These are phyloP conservation scores for Alternaria postmessia DNA, from an alignment of 2,329 filamentous ascomycete genomes.

Conservation along the genomic window DNA sequence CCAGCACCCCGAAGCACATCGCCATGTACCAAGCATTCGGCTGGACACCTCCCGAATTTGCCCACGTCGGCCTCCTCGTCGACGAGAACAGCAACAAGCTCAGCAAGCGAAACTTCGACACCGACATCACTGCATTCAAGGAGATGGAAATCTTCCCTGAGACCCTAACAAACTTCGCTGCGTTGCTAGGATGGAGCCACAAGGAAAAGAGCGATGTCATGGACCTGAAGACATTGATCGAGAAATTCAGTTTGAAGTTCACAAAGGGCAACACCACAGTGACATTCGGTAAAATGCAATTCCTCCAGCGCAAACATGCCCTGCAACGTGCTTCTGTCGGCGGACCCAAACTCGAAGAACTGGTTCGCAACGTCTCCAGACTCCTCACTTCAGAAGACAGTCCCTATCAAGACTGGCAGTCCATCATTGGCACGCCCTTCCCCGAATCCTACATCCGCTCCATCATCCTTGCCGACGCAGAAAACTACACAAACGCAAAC, in stretches of 20 bases:
- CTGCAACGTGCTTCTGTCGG: constrained; percentile 56
- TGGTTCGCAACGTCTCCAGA: constrained; percentile 45
- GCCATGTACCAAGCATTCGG: constrained; percentile 61
- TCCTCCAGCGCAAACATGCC: constrained; percentile 78
- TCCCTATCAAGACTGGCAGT: constrained; percentile 37
- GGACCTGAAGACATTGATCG: constrained; percentile 72
- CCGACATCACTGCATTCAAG: constrained; percentile 66
- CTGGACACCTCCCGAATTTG: constrained; percentile 58
- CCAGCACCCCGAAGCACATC: constrained; percentile 84
- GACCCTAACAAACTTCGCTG: constrained; percentile 79
- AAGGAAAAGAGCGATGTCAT: constrained; percentile 73
- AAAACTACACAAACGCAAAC: constrained; percentile 64
- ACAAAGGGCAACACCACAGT: constrained; percentile 90
- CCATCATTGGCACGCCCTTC: constrained; percentile 28
- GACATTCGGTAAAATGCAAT: constrained; percentile 78
- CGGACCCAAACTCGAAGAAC: constrained; percentile 52
- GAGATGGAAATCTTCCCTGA: constrained; percentile 69
- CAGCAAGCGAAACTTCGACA: constrained; percentile 82
- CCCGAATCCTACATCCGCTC: constrained; percentile 59
- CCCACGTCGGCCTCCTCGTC: constrained; percentile 59
- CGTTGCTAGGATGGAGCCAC: constrained; percentile 85
- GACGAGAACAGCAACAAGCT: constrained; percentile 59
- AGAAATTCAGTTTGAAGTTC: constrained; percentile 84
- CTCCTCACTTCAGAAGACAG: constrained; percentile 41
- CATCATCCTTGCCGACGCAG: constrained; percentile 63